These are phyloP conservation scores for Parasitella parasitica DNA, from an alignment of 371 early-diverging fungal species.

Conservation along the genomic window DNA sequence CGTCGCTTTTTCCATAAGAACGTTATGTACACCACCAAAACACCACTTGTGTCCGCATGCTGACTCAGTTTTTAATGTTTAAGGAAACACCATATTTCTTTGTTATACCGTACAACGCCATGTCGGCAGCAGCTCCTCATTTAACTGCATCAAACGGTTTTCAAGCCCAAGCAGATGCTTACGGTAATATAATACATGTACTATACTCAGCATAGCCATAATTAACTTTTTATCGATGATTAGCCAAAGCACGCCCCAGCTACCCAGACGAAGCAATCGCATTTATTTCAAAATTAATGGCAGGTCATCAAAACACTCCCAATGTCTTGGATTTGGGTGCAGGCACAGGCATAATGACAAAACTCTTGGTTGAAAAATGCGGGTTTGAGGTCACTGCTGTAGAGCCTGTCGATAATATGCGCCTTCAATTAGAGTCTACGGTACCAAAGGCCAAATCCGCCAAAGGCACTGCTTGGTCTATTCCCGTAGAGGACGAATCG, in stretches of 20 bases:
- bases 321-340: constrained; percentile 43
- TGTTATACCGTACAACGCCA: background rate
- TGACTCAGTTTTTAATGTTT: background rate
- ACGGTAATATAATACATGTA: constrained; percentile 24
- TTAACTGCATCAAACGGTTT: constrained; percentile 33
- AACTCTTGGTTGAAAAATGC: constrained; percentile 23
- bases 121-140: constrained; percentile 13
- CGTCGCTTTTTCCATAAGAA: background rate
- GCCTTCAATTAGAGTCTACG: constrained; percentile 21
- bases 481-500: constrained; percentile 38
- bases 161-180: constrained; percentile 24
- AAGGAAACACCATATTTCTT: background rate
- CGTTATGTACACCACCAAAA: background rate
- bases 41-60: background rate
- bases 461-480: constrained; percentile 46
- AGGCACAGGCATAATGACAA: constrained; percentile 49
- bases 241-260: constrained; percentile 37
- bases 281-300: constrained; percentile 3
- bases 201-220: background rate
- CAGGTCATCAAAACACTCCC: constrained; percentile 5
- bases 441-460: constrained; percentile 30
- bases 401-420: constrained; percentile 53
- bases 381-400: constrained; percentile 37
- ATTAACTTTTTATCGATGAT: background rate
- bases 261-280: constrained; percentile 35